Evolutionary conservation across 148 eudicot species (phyloP).

Genomic region (Dysphania ambrosioides): DNA sequence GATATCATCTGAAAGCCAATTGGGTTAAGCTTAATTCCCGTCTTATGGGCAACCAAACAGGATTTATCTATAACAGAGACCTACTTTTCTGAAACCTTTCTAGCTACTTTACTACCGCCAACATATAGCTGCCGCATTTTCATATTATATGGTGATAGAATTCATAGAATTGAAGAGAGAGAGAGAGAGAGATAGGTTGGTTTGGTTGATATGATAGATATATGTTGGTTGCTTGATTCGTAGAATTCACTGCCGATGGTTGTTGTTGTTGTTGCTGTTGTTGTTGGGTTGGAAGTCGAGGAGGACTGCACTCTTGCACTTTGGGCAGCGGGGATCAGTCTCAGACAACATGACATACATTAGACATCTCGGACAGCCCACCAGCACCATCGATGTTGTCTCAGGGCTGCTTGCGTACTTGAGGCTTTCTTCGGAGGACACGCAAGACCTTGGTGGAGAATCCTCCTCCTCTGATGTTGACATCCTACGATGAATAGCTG

Average conservation of each 20-base stretch:
- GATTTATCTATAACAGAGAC: neutral
- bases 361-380: slow-evolving; percentile 42
- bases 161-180: neutral
- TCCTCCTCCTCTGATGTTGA: slow-evolving; percentile 22
- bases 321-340: slow-evolving; percentile 46
- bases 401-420: slow-evolving; percentile 48
- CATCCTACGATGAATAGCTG: neutral
- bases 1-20: neutral
- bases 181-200: no score
- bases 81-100: neutral
- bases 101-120: neutral
- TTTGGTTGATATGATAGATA: neutral
- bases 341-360: slow-evolving; percentile 54
- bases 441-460: slow-evolving; percentile 42
- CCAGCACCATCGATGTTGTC: slow-evolving; percentile 37
- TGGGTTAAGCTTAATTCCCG: slow-evolving; percentile 17
- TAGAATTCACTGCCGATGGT: no score
- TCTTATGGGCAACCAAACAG: slow-evolving; percentile 53
- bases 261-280: neutral
- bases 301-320: slow-evolving; percentile 49
- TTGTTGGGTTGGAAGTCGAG: slow-evolving; percentile 36
- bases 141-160: no score
- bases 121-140: neutral
- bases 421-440: slow-evolving; percentile 41
- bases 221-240: slow-evolving; percentile 12